Percentiles rank a stretch among this genome's conserved stretches.
These are phyloP conservation scores for Termitomyces sp. DNA, from an alignment of 768 basidiomycete genomes.

Conservation along the genomic window DNA sequence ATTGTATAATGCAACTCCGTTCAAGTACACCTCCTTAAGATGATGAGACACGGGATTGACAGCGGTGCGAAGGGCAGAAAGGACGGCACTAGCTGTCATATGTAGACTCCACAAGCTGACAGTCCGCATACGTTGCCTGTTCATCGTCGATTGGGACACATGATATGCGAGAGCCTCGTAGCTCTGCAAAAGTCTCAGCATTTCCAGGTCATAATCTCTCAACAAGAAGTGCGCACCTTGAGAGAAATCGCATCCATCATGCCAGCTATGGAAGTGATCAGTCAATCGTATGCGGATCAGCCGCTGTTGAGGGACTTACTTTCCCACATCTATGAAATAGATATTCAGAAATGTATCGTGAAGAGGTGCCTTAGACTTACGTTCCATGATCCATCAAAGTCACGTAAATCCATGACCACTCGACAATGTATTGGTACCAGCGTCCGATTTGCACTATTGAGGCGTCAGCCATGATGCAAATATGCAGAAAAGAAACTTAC, in stretches of 20 bases:
- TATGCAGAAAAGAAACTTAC: conserved; percentile 37
- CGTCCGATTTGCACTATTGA: conserved; percentile 80
- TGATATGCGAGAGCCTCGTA: conserved; percentile 95
- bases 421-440: conserved; percentile 91
- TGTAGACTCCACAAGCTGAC: conserved; percentile 95
- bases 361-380: conserved; percentile 38
- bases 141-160: conserved; percentile 86
- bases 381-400: conserved; percentile 97
- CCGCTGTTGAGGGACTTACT: conserved; percentile 39
- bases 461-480: background rate
- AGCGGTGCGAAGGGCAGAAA: conserved; percentile 69
- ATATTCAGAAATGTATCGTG: conserved; percentile 9
- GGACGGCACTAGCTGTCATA: conserved; percentile 83
- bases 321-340: conserved; percentile 73
- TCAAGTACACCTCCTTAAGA: conserved; percentile 38
- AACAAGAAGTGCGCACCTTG: conserved; percentile 46
- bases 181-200: conserved; percentile 34
- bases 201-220: background rate
- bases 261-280: conserved; percentile 53
- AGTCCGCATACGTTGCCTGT: conserved; percentile 76
- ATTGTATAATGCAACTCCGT: conserved; percentile 20
- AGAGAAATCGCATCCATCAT: conserved; percentile 86
- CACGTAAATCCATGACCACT: conserved; percentile 73
- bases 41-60: conserved; percentile 62
- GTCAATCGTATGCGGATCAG: background rate